phyloP scores from a whole-genome alignment of 495 filamentous ascomycete genomes.

The Xylaria nigripes region DNA sequence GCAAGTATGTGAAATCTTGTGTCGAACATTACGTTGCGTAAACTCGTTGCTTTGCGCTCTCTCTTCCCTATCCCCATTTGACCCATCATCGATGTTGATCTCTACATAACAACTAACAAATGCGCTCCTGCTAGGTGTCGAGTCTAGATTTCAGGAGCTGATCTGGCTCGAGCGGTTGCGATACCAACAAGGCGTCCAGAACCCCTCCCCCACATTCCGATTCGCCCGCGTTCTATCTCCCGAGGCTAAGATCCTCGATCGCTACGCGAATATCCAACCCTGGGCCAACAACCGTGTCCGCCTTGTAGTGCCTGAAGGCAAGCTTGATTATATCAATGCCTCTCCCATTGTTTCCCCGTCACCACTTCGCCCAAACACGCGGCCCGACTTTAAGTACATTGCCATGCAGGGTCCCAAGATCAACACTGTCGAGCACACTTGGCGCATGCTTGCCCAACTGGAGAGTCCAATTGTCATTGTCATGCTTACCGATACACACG shows the following conservation, averaged over 20 bases:
- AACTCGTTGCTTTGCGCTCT: neutral
- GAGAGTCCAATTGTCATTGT: constrained; percentile 75
- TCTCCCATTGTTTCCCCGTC: constrained; percentile 71
- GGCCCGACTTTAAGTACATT: constrained; percentile 41
- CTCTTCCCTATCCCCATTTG: no score
- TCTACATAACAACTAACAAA: constrained; percentile 10
- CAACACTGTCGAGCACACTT: constrained; percentile 65
- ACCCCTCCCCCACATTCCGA: constrained; percentile 43
- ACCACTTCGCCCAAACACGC: constrained; percentile 43
- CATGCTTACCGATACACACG: constrained; percentile 90
- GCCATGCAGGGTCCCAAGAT: constrained; percentile 74
- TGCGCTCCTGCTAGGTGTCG: constrained; percentile 32
- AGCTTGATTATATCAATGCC: constrained; percentile 93
- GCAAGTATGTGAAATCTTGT: constrained; percentile 20
- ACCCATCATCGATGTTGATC: neutral
- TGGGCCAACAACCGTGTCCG: constrained; percentile 80
- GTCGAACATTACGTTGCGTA: neutral
- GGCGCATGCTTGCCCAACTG: constrained; percentile 95
- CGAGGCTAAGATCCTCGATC: constrained; percentile 54
- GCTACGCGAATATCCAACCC: constrained; percentile 79
- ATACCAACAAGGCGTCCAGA: constrained; percentile 33
- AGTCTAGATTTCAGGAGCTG: constrained; percentile 51
- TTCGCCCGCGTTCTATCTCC: constrained; percentile 44
- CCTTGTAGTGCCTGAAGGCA: constrained; percentile 69
- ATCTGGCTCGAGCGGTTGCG: constrained; percentile 55